These are phyloP conservation scores for Saksenaea vasiformis DNA, from an alignment of 371 early-diverging fungal species.

Conservation along the genomic window DNA sequence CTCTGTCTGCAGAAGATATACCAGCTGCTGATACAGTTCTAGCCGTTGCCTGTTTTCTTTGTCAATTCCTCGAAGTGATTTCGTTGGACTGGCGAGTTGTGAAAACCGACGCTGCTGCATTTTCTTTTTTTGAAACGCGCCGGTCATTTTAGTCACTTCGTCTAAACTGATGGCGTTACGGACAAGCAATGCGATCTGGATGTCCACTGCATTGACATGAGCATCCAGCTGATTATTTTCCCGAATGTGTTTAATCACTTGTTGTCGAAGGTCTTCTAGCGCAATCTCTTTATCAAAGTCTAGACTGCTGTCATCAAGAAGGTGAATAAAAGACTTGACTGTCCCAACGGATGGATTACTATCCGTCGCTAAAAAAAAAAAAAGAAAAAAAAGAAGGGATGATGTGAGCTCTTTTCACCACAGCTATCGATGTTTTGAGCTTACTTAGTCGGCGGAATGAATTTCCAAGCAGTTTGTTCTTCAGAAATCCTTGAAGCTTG, in stretches of 20 bases:
- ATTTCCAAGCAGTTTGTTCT: slow-evolving; percentile 77
- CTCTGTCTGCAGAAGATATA: slow-evolving; percentile 96
- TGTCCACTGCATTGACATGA: slow-evolving; percentile 88
- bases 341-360: slow-evolving; percentile 78
- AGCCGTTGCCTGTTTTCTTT: slow-evolving; percentile 78
- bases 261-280: slow-evolving; percentile 84
- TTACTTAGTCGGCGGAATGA: slow-evolving; percentile 83
- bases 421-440: slow-evolving; percentile 5
- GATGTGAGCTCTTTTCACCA: not conserved
- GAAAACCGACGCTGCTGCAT: slow-evolving; percentile 51
- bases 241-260: slow-evolving; percentile 84
- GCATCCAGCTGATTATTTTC: slow-evolving; percentile 87
- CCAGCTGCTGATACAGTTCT: slow-evolving; percentile 87
- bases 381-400: too few relatives aligned
- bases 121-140: slow-evolving; percentile 58
- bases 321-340: slow-evolving; percentile 85
- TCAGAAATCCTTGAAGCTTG: slow-evolving; percentile 84
- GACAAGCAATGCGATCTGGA: slow-evolving; percentile 95
- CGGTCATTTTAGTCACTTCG: slow-evolving; percentile 76
- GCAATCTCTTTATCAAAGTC: slow-evolving; percentile 92
- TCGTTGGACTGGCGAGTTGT: slow-evolving; percentile 23
- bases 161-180: slow-evolving; percentile 96
- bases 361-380: slow-evolving; percentile 60
- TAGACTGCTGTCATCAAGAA: slow-evolving; percentile 88
- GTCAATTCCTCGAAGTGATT: slow-evolving; percentile 73